Evolutionary conservation across 177 flowering plant genomes (phyloP).

Genomic region (Tripterygium wilfordii): DNA sequence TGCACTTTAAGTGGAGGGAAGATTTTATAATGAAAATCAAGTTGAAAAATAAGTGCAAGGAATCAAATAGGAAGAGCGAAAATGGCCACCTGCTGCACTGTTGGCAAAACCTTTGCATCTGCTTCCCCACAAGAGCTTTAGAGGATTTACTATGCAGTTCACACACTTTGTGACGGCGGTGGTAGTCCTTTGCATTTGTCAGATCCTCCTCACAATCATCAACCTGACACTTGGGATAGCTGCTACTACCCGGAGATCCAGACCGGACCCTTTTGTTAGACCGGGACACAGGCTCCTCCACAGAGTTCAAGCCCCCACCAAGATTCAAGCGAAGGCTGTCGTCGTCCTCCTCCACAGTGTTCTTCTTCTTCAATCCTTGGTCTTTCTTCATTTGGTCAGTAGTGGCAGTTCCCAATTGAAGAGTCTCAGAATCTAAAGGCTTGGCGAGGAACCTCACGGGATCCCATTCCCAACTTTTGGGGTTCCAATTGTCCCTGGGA

Average conservation of each 20-base stretch:
- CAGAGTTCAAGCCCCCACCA: conserved; percentile 38
- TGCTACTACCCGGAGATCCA: conserved; percentile 62
- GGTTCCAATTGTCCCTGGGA: conserved; percentile 47
- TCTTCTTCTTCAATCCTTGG: background rate
- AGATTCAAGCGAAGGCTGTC: conserved; percentile 64
- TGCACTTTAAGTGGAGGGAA: too few relatives aligned
- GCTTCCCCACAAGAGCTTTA: conserved; percentile 69
- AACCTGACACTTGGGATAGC: conserved; percentile 82
- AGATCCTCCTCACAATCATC: conserved; percentile 77
- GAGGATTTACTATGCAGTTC: conserved; percentile 77
- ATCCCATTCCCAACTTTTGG: conserved; percentile 79
- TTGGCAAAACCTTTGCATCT: conserved; percentile 95
- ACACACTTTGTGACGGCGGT: conserved; percentile 90
- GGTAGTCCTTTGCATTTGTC: conserved; percentile 79
- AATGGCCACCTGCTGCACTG: conserved; percentile 87
- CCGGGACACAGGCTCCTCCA: conserved; percentile 34
- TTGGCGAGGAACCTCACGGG: conserved; percentile 50
- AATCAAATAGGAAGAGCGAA: too few relatives aligned
- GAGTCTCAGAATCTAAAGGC: conserved; percentile 31
- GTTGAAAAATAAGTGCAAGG: too few relatives aligned
- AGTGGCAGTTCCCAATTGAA: conserved; percentile 18
- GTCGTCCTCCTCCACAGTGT: conserved; percentile 32
- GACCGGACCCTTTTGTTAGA: conserved; percentile 75
- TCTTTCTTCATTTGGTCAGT: conserved; percentile 8
- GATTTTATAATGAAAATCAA: too few relatives aligned